A percentile compares a stretch with the other conserved stretches of the same genome.
These are phyloP conservation scores for Aureobasidium sp. DNA, from an alignment of 2,329 filamentous ascomycete genomes.

Conservation along the genomic window DNA sequence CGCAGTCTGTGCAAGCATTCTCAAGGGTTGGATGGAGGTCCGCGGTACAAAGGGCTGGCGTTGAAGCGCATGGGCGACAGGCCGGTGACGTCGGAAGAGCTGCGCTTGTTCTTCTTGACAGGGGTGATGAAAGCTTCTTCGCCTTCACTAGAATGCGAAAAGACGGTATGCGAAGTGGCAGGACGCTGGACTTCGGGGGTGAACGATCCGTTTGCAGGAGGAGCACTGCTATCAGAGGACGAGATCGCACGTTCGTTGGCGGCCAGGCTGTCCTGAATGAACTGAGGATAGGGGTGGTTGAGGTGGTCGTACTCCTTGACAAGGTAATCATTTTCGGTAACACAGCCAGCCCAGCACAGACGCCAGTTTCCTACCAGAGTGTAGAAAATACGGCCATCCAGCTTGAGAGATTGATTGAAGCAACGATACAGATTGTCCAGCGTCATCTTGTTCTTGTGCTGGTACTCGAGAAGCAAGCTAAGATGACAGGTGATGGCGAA, in stretches of 20 bases:
- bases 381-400: slow-evolving; percentile 90
- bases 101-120: slow-evolving; percentile 11
- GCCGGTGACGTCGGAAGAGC: slow-evolving; percentile 14
- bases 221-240: slow-evolving; percentile 59
- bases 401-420: slow-evolving; percentile 95
- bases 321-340: slow-evolving; percentile 75
- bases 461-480: slow-evolving; percentile 81
- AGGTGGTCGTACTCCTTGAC: slow-evolving; percentile 54
- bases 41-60: slow-evolving; percentile 1
- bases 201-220: slow-evolving; percentile 31
- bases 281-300: slow-evolving; percentile 28
- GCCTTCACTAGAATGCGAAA: slow-evolving; percentile 16
- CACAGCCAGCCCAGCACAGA: slow-evolving; percentile 94
- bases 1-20: neutral
- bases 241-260: slow-evolving; percentile 49
- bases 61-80: slow-evolving; percentile 15
- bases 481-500: slow-evolving; percentile 97
- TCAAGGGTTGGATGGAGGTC: slow-evolving; percentile 7
- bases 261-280: slow-evolving; percentile 11
- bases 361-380: slow-evolving; percentile 94
- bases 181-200: slow-evolving; percentile 18
- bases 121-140: slow-evolving; percentile 16
- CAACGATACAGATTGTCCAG: slow-evolving; percentile 93
- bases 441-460: slow-evolving; percentile 97
- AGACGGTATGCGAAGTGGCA: slow-evolving; percentile 16